Base-by-base conservation (phyloP, 805 yeast genomes). In the Nakazawaea ishiwadae region DNA sequence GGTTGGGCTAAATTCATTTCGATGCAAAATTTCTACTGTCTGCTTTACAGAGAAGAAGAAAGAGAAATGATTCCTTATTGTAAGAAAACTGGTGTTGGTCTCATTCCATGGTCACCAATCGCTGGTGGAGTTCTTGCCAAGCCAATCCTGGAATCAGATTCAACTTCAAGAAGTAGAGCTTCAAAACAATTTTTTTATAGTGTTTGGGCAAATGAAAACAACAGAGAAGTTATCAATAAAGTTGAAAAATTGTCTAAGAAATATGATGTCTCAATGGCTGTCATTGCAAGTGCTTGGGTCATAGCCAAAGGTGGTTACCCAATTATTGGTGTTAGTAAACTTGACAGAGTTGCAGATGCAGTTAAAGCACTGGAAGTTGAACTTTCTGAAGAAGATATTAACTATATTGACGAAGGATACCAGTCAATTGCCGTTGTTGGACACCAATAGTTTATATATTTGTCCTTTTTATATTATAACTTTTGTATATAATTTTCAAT, bases 41-140 rank as follows among this genome's bases (percentile, higher is more conserved):
- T 79, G 48, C 40, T 78, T 8, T 64, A 75, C 51, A 62, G 85
- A 19, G 84, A 79, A 51, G 84, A 79, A 39, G 85, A 79, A 52
- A 59, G 79, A n/a, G 85, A 80, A 52, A 61, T 77, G 68, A 71
- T 67, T 44, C 75, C 73, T 18, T 79, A 59, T 55, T 75, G 81
- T 47, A 57, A 70, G 18, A 65, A 62, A 37, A 69, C 71, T 10
- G 72, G 72, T n/a, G 71, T 80, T 30, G 82, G 79, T 2, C 39
- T 77, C 16, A 65, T 75, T 33, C 83, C 83, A n/a, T 79, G 77
- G 75, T 73, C 81, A 7, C 84, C 85, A 19, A 54, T 68, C 41
- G 79, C 79, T 5, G 57, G 73, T 42, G 84, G 84, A 4, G 18
- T 68, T 12, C 34, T 40, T 21, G 35, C 43, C 3, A 33, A 30